Percentiles rank a stretch among this genome's conserved stretches.
Conservation (phyloP, 2,329 filamentous ascomycete genomes). For the Fusarium praegraminearum region DNA sequence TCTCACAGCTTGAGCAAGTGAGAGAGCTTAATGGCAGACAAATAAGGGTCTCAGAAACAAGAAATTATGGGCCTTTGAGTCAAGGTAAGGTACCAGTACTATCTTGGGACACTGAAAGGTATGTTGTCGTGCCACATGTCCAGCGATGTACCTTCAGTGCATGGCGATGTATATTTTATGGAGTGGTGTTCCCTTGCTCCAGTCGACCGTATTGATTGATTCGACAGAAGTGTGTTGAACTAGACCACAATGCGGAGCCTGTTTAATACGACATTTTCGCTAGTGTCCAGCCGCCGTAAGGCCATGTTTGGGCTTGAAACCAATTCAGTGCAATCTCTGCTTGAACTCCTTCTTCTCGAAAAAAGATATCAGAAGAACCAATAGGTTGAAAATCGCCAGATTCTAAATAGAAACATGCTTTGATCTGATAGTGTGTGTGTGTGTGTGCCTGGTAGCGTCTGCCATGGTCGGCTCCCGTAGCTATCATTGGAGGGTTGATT, state of each 20-base stretch:
- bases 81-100: slow-evolving; percentile 39
- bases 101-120: slow-evolving; percentile 30
- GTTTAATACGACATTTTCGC: slow-evolving; percentile 43
- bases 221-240: slow-evolving; percentile 20
- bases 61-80: slow-evolving; percentile 19
- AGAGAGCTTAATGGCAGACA: slow-evolving; percentile 13
- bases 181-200: slow-evolving; percentile 21
- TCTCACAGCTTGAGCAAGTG: slow-evolving; percentile 13
- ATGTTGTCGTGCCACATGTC: slow-evolving; percentile 18
- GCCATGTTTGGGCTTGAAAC: slow-evolving; percentile 37
- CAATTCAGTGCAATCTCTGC: slow-evolving; percentile 17
- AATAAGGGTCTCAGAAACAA: slow-evolving; percentile 25
- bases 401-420: slow-evolving; percentile 17
- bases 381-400: slow-evolving; percentile 23
- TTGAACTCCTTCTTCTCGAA: slow-evolving; percentile 9
- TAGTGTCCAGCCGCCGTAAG: slow-evolving; percentile 34
- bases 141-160: slow-evolving; percentile 23
- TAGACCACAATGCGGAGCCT: slow-evolving; percentile 38
- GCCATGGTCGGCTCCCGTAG: slow-evolving; percentile 26
- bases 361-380: slow-evolving; percentile 2
- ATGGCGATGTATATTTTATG: slow-evolving; percentile 32
- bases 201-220: slow-evolving; percentile 39
- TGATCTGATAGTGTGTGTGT: slow-evolving; percentile 6
- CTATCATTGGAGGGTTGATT: slow-evolving; percentile 43
- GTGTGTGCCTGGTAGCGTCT: slow-evolving; percentile 20